Conservation (phyloP, 2,329 filamentous ascomycete genomes). For the Scolecobasidium constrictum region DNA sequence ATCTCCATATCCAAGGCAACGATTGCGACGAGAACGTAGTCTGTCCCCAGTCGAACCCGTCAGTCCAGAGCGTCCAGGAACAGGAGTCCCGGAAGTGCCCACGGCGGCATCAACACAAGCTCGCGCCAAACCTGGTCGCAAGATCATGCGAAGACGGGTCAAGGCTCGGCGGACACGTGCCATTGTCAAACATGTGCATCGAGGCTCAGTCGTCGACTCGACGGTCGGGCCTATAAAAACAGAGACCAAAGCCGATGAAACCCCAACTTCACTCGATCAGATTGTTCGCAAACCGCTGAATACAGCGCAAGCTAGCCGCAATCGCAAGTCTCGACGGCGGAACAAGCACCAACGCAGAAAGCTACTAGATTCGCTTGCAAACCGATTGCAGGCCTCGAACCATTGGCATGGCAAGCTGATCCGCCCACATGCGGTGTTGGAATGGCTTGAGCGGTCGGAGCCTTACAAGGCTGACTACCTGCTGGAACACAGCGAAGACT, state of each 20-base stretch:
- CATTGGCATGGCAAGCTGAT: conserved; percentile 3
- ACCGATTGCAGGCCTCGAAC: conserved; percentile 1
- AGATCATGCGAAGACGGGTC: neutral
- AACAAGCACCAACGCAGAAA: neutral
- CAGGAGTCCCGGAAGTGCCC: too few species aligned
- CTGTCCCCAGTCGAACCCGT: too few species aligned
- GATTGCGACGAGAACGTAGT: too few species aligned
- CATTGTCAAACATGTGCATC: neutral
- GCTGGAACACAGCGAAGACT: conserved; percentile 1
- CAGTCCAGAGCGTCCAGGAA: too few species aligned
- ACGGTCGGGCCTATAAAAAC: neutral
- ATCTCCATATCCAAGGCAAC: too few species aligned
- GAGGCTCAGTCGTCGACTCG: neutral
- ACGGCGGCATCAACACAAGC: too few species aligned
- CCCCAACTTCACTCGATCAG: neutral
- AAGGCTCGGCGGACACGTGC: neutral
- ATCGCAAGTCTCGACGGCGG: neutral
- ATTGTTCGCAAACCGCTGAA: neutral
- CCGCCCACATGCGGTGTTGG: conserved; percentile 2
- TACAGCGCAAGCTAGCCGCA: neutral
- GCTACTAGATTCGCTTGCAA: neutral
- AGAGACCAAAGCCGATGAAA: neutral
- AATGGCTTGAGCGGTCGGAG: conserved; percentile 7
- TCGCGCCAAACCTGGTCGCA: too few species aligned
- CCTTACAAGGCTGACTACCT: conserved; percentile 6